Evolutionary conservation across 768 basidiomycete genomes (phyloP), one percentile per base, ranked within the genome.

Genomic region (Russula olivacea): DNA sequence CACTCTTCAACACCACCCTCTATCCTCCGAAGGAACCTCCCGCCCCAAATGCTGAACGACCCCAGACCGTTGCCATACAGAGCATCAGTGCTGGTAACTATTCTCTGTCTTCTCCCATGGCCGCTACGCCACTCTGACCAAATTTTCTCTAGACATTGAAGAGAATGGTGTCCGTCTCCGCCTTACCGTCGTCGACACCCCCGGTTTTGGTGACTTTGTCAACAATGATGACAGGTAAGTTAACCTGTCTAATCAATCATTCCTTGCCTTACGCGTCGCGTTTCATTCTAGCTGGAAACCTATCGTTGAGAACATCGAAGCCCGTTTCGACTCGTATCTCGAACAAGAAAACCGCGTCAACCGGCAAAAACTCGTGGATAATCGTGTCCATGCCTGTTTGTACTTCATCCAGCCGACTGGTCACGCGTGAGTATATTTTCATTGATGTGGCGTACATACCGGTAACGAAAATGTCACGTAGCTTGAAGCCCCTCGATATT

Each of bases 381-480:
- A 98, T 78, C 88, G 97, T 52, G 91, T 99, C 47, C 97, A 99
- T 74, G 97, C 97, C 17, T 98, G 97, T 76, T 81, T 99, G 61
- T 99, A 99, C 81, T 99, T 99, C 75, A 95, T 99, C 68, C 94
- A 98, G 72, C 93, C 97, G 40, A 98, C 96, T 1, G 96, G 97
- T 64, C 97, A 99, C 75, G 88, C 95, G 93, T 97, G 74, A 78
- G 93, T 77, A 38, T 49, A 1, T 51, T 25, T 19, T 14, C 25
- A 12, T 15, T 17, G 43, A 21, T 32, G 38, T 30, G 32, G 11
- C 28, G 17, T 17, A 40, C 17, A 48, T 25, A 9, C 2, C 5
- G 12, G 45, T 49, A 25, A 53, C 23, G 30, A 43, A 38, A 7
- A 0, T 41, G 17, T 43, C 43, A n/a, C 54, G 0, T n/a, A 98